Conservation (phyloP, 2,329 filamentous ascomycete genomes). For the Exutisphaerella laricina region DNA sequence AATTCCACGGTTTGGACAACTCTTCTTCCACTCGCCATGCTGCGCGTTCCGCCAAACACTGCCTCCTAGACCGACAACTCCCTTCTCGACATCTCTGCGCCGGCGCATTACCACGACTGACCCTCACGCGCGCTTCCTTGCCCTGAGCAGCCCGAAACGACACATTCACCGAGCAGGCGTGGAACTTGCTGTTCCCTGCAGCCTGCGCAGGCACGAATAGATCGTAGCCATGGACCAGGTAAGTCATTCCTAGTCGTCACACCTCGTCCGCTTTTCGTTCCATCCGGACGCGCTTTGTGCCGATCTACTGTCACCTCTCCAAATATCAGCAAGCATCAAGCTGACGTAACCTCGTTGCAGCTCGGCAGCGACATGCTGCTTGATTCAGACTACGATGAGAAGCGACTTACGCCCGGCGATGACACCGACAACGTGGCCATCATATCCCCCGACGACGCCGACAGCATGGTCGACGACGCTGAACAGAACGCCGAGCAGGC, state of each 20-base stretch:
- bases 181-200: not conserved
- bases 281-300: too few species aligned
- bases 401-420: slow-evolving; percentile 42
- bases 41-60: too few species aligned
- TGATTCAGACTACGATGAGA: slow-evolving; percentile 58
- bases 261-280: too few species aligned
- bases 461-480: slow-evolving; percentile 52
- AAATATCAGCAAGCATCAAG: slow-evolving; percentile 6
- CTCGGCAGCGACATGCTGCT: slow-evolving; percentile 59
- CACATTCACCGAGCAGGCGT: too few species aligned
- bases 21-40: too few species aligned
- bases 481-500: slow-evolving; percentile 39
- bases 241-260: not conserved
- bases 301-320: not conserved
- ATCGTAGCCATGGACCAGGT: not conserved
- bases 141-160: too few species aligned
- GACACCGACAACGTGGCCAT: slow-evolving; percentile 48
- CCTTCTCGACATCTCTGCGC: not conserved
- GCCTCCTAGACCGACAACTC: not conserved
- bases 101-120: not conserved
- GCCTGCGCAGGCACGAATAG: slow-evolving; percentile 1
- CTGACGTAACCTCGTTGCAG: slow-evolving; percentile 35
- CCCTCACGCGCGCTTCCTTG: too few species aligned
- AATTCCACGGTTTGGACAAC: too few species aligned
- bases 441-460: slow-evolving; percentile 52